These are phyloP conservation scores for Peronosclerospora sorghi DNA, from an alignment of 352 stramenopile genomes.

Conservation along the genomic window DNA sequence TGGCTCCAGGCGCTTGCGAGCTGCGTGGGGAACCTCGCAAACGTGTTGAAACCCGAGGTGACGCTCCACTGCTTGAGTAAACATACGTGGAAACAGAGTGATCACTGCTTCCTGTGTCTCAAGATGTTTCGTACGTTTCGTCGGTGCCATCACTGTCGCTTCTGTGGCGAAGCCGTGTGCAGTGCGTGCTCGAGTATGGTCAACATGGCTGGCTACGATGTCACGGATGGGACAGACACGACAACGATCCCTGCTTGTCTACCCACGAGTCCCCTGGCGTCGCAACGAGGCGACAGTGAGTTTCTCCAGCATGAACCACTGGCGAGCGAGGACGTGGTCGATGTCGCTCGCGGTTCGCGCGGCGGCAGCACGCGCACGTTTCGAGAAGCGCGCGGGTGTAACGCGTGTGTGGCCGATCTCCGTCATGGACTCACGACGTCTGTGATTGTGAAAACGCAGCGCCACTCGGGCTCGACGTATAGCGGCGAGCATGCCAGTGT, in stretches of 20 bases:
- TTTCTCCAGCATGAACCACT: too few species aligned
- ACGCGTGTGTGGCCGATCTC: conserved; percentile 23
- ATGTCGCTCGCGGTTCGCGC: too few species aligned
- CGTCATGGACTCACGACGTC: conserved; percentile 18
- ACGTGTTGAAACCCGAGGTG: conserved; percentile 10
- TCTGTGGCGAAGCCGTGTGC: conserved; percentile 63
- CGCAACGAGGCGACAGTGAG: conserved; percentile 9
- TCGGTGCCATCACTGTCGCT: conserved; percentile 58
- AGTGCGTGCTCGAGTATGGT: conserved; percentile 50
- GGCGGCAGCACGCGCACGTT: conserved; percentile 7
- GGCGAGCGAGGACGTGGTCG: too few species aligned
- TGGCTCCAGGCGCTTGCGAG: conserved; percentile 25
- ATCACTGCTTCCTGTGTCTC: conserved; percentile 57
- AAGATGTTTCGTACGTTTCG: conserved; percentile 66
- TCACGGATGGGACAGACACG: conserved; percentile 17
- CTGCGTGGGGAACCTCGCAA: conserved; percentile 25
- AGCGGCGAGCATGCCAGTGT: conserved; percentile 9
- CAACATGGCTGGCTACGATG: conserved; percentile 28
- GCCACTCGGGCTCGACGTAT: conserved; percentile 9
- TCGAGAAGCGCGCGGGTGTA: conserved; percentile 20
- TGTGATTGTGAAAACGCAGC: conserved; percentile 2
- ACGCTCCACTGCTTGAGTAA: conserved; percentile 26
- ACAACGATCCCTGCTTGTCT: conserved; percentile 10
- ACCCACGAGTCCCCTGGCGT: conserved; percentile 5
- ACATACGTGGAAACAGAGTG: conserved; percentile 46